Conservation (phyloP, 2,329 filamentous ascomycete genomes). For the Colletotrichum paranaense region DNA sequence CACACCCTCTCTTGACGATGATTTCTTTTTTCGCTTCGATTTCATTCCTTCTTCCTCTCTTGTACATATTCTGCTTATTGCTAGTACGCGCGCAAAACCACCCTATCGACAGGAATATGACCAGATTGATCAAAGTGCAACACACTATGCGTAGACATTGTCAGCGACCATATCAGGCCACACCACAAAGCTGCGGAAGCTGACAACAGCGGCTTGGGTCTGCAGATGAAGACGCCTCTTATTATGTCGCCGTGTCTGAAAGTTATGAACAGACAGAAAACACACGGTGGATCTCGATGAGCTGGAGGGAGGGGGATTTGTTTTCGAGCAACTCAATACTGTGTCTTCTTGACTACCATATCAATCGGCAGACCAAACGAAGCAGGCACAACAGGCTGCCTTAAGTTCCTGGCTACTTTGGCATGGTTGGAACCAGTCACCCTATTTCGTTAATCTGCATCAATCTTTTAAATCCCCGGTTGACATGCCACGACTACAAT, state of each 20-base stretch:
- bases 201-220: neutral
- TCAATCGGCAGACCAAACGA: no score
- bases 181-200: neutral
- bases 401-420: neutral
- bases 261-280: neutral
- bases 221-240: neutral
- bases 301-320: no score
- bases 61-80: neutral
- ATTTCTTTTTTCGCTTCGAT: conserved; percentile 1
- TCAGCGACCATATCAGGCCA: neutral
- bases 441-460: neutral
- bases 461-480: neutral
- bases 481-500: neutral
- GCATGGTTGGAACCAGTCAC: neutral
- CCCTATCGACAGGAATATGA: neutral
- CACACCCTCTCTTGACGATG: conserved; percentile 2
- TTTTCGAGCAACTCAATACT: neutral
- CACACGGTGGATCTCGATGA: neutral
- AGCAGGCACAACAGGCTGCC: no score
- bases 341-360: neutral
- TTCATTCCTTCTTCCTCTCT: neutral
- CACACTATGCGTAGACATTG: neutral
- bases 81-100: neutral
- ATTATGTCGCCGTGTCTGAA: neutral
- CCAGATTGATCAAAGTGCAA: neutral